Conservation (phyloP, 148 eudicot genomes). For the Rhododendron mucronatum region DNA sequence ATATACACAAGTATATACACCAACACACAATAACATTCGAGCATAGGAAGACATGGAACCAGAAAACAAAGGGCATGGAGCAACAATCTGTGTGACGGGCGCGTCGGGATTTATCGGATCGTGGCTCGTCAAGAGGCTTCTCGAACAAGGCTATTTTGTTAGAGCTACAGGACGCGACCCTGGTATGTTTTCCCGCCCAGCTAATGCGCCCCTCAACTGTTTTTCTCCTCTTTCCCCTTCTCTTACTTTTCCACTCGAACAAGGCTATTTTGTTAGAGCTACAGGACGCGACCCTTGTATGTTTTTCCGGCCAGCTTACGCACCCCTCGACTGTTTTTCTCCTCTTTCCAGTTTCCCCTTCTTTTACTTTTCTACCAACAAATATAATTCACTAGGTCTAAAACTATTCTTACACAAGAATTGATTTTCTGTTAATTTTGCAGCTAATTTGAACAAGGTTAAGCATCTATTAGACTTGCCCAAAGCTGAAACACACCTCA, state of each 20-base stretch:
- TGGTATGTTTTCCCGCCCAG: conserved; percentile 8
- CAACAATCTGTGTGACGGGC: conserved; percentile 47
- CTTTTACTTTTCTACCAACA: not conserved
- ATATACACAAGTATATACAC: not conserved
- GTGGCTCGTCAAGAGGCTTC: conserved; percentile 46
- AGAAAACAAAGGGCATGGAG: not conserved
- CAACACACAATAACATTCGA: not conserved
- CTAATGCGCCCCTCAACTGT: not conserved
- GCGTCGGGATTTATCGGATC: conserved; percentile 54
- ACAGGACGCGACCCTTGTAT: conserved; percentile 45
- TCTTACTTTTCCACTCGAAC: conserved; percentile 5
- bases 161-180: conserved; percentile 53
- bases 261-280: conserved; percentile 46
- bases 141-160: conserved; percentile 41
- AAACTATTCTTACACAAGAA: not conserved
- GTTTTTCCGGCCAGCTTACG: not conserved
- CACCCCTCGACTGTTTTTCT: not conserved
- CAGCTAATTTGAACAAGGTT: conserved; percentile 39
- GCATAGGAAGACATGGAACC: not conserved
- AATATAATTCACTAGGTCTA: not conserved
- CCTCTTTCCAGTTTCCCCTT: no score
- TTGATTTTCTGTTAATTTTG: not conserved
- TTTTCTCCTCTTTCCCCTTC: no score
- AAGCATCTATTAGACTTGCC: conserved; percentile 42
- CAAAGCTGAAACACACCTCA: conserved; percentile 36